Conservation (phyloP, 2,329 filamentous ascomycete species). For the Penicillium sp. region DNA sequence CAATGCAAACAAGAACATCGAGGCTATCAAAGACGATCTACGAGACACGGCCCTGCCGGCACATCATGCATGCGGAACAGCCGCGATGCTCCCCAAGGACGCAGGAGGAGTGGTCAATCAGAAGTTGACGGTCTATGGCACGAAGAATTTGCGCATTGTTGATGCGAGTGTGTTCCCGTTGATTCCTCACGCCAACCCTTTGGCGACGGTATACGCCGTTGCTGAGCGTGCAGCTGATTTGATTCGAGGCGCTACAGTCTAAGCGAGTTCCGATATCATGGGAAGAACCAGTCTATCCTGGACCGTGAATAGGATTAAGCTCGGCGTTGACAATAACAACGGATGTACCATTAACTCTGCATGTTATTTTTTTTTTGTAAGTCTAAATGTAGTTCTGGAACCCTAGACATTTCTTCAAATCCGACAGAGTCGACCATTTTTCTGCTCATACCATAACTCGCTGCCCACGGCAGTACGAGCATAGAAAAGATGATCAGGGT, state of each 20-base stretch:
- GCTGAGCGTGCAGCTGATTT: slow-evolving; percentile 39
- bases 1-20: slow-evolving; percentile 5
- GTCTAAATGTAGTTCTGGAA: background rate
- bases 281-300: background rate
- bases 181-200: slow-evolving; percentile 40
- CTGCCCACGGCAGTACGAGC: slow-evolving; percentile 17
- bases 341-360: background rate
- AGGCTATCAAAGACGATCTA: slow-evolving; percentile 14
- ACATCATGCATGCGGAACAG: slow-evolving; percentile 22
- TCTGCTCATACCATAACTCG: slow-evolving; percentile 7
- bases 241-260: slow-evolving; percentile 12
- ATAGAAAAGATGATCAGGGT: slow-evolving; percentile 15
- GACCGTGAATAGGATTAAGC: background rate
- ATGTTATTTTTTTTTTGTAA: background rate
- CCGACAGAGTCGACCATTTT: slow-evolving; percentile 7
- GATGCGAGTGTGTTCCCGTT: slow-evolving; percentile 43
- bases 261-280: background rate
- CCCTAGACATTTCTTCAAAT: background rate
- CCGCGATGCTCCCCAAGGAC: slow-evolving; percentile 34
- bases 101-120: slow-evolving; percentile 36
- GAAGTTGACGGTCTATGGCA: slow-evolving; percentile 35
- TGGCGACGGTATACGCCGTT: slow-evolving; percentile 42
- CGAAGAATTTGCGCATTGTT: slow-evolving; percentile 36
- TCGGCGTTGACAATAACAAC: background rate
- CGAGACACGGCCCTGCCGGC: slow-evolving; percentile 4